A percentile compares a stretch with the other conserved stretches of the same genome.
Conservation (phyloP, 352 stramenopile genomes). For the Stephanocyclus meneghinianus region DNA sequence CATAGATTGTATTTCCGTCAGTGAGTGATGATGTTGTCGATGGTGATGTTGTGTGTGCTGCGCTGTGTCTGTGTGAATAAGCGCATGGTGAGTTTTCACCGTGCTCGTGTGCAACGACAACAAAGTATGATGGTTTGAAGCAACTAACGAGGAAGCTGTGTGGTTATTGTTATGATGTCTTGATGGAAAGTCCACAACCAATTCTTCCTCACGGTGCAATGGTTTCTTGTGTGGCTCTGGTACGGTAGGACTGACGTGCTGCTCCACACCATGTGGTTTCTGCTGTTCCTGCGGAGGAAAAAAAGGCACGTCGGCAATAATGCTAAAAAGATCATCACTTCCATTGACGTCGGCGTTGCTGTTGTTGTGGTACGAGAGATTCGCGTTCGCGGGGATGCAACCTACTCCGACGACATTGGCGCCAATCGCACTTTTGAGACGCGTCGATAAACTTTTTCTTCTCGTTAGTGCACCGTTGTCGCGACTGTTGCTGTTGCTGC, state of each 20-base stretch:
- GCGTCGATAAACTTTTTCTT: neutral
- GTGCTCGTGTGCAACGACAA: no score
- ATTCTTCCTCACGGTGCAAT: slow-evolving; percentile 15
- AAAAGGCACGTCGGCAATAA: slow-evolving; percentile 14
- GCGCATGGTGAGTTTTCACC: neutral
- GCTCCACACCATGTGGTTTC: neutral
- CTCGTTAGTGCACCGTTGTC: neutral
- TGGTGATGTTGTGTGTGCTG: neutral
- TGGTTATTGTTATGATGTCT: neutral
- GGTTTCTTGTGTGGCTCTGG: neutral
- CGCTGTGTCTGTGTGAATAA: neutral
- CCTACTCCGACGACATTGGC: neutral
- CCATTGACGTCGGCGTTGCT: neutral
- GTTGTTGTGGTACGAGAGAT: neutral
- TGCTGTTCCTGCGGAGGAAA: neutral
- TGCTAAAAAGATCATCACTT: slow-evolving; percentile 9
- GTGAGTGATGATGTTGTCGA: neutral
- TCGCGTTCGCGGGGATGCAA: slow-evolving; percentile 2
- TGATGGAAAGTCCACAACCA: slow-evolving; percentile 26
- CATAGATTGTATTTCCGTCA: neutral
- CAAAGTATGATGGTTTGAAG: no score
- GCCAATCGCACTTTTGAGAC: neutral
- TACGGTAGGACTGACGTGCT: neutral
- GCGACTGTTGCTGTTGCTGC: neutral
- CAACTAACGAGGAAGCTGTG: no score